phyloP scores from a whole-genome alignment of 2,329 filamentous ascomycete genomes.

The Seiridium cupressi region DNA sequence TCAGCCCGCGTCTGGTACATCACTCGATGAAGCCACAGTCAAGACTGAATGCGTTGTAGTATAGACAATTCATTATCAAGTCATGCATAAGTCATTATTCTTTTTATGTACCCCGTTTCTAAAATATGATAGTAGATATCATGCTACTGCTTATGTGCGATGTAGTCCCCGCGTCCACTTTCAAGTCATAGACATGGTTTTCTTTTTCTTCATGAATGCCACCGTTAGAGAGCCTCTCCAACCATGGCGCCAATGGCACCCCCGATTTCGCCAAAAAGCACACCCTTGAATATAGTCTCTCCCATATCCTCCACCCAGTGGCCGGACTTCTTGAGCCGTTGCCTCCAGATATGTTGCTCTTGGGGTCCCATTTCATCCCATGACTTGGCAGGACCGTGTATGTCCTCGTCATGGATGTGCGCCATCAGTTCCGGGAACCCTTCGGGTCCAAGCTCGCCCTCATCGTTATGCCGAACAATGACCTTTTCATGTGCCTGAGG shows the following conservation, averaged over 20 bases:
- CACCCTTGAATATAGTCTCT: slow-evolving; percentile 71
- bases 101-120: no score
- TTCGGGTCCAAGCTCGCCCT: slow-evolving; percentile 19
- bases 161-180: no score
- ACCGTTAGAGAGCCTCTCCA: slow-evolving; percentile 32
- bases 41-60: background rate
- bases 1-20: no score
- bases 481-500: slow-evolving; percentile 32
- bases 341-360: slow-evolving; percentile 68
- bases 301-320: slow-evolving; percentile 80
- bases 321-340: slow-evolving; percentile 65
- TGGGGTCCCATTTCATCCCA: slow-evolving; percentile 70
- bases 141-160: no score
- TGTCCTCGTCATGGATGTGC: slow-evolving; percentile 44
- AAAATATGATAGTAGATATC: no score
- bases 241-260: slow-evolving; percentile 57
- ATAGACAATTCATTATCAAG: background rate
- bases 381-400: slow-evolving; percentile 52
- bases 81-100: background rate
- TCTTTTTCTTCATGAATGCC: background rate
- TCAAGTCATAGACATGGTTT: background rate
- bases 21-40: no score
- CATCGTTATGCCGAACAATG: slow-evolving; percentile 31
- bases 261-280: slow-evolving; percentile 73
- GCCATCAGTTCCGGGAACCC: slow-evolving; percentile 32